Conservation (phyloP, 768 basidiomycete genomes). For the Saitozyma podzolica region DNA sequence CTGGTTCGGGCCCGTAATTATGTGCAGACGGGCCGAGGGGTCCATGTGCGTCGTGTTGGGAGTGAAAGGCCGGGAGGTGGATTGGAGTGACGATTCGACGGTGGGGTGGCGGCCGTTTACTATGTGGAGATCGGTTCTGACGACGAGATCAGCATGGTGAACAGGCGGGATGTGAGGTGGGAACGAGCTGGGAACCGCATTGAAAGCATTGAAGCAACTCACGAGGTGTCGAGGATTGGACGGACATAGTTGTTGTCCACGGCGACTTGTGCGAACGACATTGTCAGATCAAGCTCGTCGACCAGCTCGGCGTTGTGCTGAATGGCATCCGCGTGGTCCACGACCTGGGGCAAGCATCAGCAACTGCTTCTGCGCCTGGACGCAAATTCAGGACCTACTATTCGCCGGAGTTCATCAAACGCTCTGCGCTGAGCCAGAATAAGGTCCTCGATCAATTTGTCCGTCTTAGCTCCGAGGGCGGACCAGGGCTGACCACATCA, state of each 20-base stretch:
- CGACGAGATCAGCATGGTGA: not conserved
- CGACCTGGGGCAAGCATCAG: constrained; percentile 59
- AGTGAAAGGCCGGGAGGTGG: constrained; percentile 65
- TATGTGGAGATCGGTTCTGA: constrained; percentile 65
- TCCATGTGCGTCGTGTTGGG: constrained; percentile 75
- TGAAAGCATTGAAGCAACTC: constrained; percentile 30
- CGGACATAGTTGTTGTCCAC: constrained; percentile 72
- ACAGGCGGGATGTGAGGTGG: constrained; percentile 2
- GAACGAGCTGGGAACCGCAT: not conserved
- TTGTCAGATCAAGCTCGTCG: constrained; percentile 81
- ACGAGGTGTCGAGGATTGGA: constrained; percentile 73
- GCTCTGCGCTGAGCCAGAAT: constrained; percentile 55
- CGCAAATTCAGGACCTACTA: constrained; percentile 56
- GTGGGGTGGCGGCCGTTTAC: constrained; percentile 85
- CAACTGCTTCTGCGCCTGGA: not conserved
- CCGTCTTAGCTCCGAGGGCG: constrained; percentile 33
- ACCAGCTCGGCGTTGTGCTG: constrained; percentile 73
- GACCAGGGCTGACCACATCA: constrained; percentile 38
- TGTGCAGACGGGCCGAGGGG: constrained; percentile 66
- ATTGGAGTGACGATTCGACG: constrained; percentile 80
- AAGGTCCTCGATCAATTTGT: constrained; percentile 30
- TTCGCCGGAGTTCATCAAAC: constrained; percentile 67
- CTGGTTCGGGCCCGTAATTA: constrained; percentile 90
- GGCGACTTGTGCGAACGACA: constrained; percentile 80
- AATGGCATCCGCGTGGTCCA: constrained; percentile 60